Conservation (phyloP, 2,329 filamentous ascomycete species). For the Neofusicoccum umdonicola region DNA sequence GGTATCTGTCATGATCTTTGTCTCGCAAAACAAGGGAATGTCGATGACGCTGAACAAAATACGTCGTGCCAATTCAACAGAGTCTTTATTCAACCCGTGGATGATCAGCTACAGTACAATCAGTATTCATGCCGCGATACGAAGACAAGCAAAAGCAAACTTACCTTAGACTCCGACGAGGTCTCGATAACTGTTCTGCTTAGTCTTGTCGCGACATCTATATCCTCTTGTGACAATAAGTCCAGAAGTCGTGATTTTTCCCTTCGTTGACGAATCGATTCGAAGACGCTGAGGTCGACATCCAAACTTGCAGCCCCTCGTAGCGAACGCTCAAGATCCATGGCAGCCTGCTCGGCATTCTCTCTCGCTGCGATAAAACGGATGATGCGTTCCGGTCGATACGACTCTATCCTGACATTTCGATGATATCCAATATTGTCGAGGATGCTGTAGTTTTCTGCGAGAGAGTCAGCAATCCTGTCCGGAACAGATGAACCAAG, state of each 20-base stretch:
- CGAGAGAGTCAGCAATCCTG: neutral
- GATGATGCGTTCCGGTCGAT: conserved; percentile 26
- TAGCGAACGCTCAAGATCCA: conserved; percentile 32
- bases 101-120: conserved; percentile 27
- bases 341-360: conserved; percentile 34
- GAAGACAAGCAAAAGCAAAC: neutral
- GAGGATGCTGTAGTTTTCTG: conserved; percentile 18
- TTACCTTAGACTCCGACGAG: conserved; percentile 23
- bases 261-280: conserved; percentile 19
- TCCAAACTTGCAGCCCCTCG: conserved; percentile 20
- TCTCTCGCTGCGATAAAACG: conserved; percentile 38
- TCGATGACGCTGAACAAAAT: conserved; percentile 30
- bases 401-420: conserved; percentile 31
- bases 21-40: conserved; percentile 19
- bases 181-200: conserved; percentile 27
- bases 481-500: too few species aligned
- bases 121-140: conserved; percentile 4
- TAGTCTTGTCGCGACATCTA: conserved; percentile 24
- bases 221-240: conserved; percentile 21
- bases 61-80: conserved; percentile 30
- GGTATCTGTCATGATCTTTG: conserved; percentile 20
- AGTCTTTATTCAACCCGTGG: conserved; percentile 25
- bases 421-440: conserved; percentile 29
- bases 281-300: conserved; percentile 28
- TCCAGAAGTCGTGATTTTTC: conserved; percentile 15